A percentile compares a stretch with the other conserved stretches of the same genome.
Conservation (phyloP, 2,329 filamentous ascomycete species). For the Sarocladiaceae sp. region DNA sequence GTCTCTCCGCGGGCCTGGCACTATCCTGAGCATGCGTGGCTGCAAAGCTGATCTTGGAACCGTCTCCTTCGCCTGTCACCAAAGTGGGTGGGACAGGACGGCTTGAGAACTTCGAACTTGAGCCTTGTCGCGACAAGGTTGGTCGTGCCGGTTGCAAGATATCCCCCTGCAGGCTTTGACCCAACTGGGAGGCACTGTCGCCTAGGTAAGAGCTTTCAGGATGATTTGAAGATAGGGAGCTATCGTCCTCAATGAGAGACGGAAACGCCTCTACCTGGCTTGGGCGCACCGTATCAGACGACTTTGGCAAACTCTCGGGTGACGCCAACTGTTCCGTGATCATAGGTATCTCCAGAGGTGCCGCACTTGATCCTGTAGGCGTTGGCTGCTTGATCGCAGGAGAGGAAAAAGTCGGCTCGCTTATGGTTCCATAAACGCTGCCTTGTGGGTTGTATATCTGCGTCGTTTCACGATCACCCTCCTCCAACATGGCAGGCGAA, state of each 20-base stretch:
- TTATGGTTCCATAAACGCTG: slow-evolving; percentile 2
- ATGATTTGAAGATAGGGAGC: not conserved
- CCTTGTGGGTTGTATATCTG: not conserved
- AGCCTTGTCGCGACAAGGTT: slow-evolving; percentile 45
- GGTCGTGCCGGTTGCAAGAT: slow-evolving; percentile 27
- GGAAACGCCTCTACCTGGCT: slow-evolving; percentile 2
- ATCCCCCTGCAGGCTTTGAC: not conserved
- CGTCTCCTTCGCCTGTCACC: slow-evolving; percentile 56
- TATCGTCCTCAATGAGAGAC: not conserved
- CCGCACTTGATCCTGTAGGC: not conserved
- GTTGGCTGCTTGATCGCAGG: not conserved
- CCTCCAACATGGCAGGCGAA: not conserved
- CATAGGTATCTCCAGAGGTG: not conserved
- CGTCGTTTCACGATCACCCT: slow-evolving; percentile 2
- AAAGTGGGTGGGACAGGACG: slow-evolving; percentile 65
- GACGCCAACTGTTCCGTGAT: slow-evolving; percentile 5
- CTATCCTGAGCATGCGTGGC: slow-evolving; percentile 21
- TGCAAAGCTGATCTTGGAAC: slow-evolving; percentile 63
- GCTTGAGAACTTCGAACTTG: slow-evolving; percentile 60
- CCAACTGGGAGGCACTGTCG: not conserved
- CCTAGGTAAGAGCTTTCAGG: not conserved
- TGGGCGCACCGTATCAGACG: not conserved
- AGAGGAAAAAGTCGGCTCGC: not conserved
- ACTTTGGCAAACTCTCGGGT: not conserved
- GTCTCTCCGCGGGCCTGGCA: slow-evolving; percentile 24